These are phyloP conservation scores for Lagenaria siceraria DNA, from an alignment of 306 rosid species.

Conservation along the genomic window DNA sequence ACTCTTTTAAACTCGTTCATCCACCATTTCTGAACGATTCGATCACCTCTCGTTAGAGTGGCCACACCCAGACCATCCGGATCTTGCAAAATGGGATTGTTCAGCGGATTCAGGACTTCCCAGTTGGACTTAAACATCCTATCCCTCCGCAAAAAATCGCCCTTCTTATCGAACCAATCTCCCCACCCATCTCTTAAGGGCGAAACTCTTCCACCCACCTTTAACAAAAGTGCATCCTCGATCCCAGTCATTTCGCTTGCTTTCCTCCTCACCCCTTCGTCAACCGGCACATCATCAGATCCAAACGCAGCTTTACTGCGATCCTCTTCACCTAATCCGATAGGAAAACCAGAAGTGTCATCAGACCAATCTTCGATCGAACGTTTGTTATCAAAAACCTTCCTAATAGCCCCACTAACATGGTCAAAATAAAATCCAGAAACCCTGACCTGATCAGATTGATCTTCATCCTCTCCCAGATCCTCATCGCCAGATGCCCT, in stretches of 20 bases:
- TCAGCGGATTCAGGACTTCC: slow-evolving; percentile 47
- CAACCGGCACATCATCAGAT: slow-evolving; percentile 75
- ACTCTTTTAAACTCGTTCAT: slow-evolving; percentile 39
- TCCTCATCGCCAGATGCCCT: slow-evolving; percentile 21
- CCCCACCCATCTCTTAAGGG: slow-evolving; percentile 81
- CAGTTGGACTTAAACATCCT: slow-evolving; percentile 65
- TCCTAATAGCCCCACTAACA: slow-evolving; percentile 41
- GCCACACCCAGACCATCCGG: slow-evolving; percentile 45
- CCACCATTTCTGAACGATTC: slow-evolving; percentile 47
- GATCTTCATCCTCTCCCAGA: slow-evolving; percentile 43
- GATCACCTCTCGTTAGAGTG: slow-evolving; percentile 49
- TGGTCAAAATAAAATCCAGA: slow-evolving; percentile 65
- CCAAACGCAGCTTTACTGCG: slow-evolving; percentile 43
- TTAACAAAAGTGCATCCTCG: slow-evolving; percentile 61
- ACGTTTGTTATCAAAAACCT: slow-evolving; percentile 28
- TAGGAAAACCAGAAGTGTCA: slow-evolving; percentile 24
- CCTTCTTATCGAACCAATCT: slow-evolving; percentile 79
- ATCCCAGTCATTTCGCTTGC: slow-evolving; percentile 19
- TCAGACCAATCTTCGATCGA: slow-evolving; percentile 40
- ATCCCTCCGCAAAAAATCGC: slow-evolving; percentile 48
- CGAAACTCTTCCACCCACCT: slow-evolving; percentile 34
- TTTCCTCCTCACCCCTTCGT: slow-evolving; percentile 30
- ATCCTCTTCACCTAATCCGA: slow-evolving; percentile 28
- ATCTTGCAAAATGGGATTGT: slow-evolving; percentile 68
- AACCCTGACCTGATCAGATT: slow-evolving; percentile 21